Base-by-base conservation (phyloP, 1,284 basidiomycete genomes). In the Ustilago tritici region DNA sequence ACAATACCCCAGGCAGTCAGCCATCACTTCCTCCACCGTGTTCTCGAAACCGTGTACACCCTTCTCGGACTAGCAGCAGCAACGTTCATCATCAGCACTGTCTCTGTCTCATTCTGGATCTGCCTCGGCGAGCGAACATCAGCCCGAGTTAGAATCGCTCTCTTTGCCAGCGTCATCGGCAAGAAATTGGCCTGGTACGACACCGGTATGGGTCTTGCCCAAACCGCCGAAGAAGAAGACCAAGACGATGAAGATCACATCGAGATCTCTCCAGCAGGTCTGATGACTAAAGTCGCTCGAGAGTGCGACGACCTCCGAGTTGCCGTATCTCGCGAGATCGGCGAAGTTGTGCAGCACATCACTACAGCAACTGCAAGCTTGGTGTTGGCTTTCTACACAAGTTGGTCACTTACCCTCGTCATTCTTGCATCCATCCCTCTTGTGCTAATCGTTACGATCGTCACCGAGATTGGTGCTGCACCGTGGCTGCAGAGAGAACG, bases 291-390 rank as follows among this genome's bases (percentile, higher is more conserved):
- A 84, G 98, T 98, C 85, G 91, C 93, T 32, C 91, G 95, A 79
- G 95, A 98, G 87, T 96, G 94, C 3, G 95, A 99, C 86, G 94
- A 98, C 67, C 92, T 98, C 19, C 91, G 95, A 54, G 89, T 91
- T 63, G 95, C 94, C 0, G 91, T 92, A 17, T 93, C 93, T 2
- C 89, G 93, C 41, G 91, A 92, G 4, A 89, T 92, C 28, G 95
- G 94, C 10, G 89, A 91, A 80, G 86, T 95, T 62, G 82, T 97
- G 54, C 93, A 96, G 86, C 91, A 94, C 86, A 81, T 93, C 52
- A 92, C 92, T 1, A 95, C 95, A 0, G 91, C 92, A 77, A 59
- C 95, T 47, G 90, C 93, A 15, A 92, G 92, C 81, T 90, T 97
- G 67, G 87, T 91, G 38, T 91, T 99, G 67, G 94, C 94, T 4